A percentile compares a stretch with the other conserved stretches of the same genome.
Conservation (phyloP, 768 basidiomycete species). For the Trametes villosa region DNA sequence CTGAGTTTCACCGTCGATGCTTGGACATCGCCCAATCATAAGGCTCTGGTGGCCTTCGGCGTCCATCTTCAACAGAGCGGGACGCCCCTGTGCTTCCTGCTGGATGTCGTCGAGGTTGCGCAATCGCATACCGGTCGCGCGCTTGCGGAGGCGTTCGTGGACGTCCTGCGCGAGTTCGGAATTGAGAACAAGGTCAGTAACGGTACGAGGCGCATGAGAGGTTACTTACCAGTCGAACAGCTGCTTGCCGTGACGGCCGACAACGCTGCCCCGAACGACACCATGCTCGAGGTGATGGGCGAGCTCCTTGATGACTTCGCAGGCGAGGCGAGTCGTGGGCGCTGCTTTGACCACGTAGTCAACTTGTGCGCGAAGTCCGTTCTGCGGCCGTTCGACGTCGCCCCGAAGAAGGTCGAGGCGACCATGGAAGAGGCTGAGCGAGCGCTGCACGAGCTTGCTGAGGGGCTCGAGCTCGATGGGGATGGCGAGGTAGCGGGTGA, state of each 20-base stretch:
- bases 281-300: background rate
- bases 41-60: constrained; percentile 34
- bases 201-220: background rate
- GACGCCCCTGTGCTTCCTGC: constrained; percentile 29
- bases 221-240: constrained; percentile 2
- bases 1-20: constrained; percentile 41
- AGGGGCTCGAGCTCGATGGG: background rate
- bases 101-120: constrained; percentile 46
- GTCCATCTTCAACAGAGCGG: constrained; percentile 41
- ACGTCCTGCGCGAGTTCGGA: constrained; percentile 40
- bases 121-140: constrained; percentile 40
- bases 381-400: background rate
- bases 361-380: background rate
- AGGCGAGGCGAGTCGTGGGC: background rate
- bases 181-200: constrained; percentile 39
- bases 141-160: constrained; percentile 39
- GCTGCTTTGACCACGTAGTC: constrained; percentile 1
- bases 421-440: background rate
- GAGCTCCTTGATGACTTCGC: background rate
- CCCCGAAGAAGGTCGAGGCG: background rate
- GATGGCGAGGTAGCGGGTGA: background rate
- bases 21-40: constrained; percentile 44
- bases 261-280: constrained; percentile 22
- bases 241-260: constrained; percentile 21
- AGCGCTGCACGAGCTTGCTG: background rate